Conservation (phyloP, 2,329 filamentous ascomycete genomes). For the Pyricularia grisea region DNA sequence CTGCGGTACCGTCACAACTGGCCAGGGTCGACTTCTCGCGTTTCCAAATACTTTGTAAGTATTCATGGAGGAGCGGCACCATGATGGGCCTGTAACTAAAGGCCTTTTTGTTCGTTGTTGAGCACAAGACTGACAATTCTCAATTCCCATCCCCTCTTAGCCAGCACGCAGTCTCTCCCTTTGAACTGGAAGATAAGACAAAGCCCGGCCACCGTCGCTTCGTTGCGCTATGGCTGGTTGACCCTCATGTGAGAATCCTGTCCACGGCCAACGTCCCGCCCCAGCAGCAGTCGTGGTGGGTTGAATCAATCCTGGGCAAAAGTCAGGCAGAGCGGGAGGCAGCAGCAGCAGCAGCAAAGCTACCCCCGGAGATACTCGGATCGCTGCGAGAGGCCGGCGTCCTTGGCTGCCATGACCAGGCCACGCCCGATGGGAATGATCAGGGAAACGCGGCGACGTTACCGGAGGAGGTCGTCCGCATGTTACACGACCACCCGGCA, state of each 20-base stretch:
- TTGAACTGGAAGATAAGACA: slow-evolving; percentile 36
- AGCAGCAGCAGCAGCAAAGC: neutral
- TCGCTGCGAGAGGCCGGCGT: neutral
- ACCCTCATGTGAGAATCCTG: slow-evolving; percentile 40
- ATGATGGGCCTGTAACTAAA: neutral
- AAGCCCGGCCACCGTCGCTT: slow-evolving; percentile 47
- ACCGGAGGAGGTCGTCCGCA: neutral
- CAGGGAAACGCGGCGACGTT: neutral
- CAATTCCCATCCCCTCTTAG: neutral
- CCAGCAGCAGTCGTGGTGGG: slow-evolving; percentile 26
- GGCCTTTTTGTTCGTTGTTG: neutral
- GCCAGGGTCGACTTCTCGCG: slow-evolving; percentile 31
- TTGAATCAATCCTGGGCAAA: slow-evolving; percentile 8
- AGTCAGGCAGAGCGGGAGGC: neutral
- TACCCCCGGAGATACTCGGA: neutral
- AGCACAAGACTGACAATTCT: neutral
- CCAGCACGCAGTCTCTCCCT: slow-evolving; percentile 41
- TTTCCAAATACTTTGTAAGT: slow-evolving; percentile 26
- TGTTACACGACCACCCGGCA: neutral
- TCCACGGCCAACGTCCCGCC: slow-evolving; percentile 31
- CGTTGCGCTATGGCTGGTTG: slow-evolving; percentile 48
- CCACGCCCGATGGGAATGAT: neutral
- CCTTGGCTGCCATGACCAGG: neutral
- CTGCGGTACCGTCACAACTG: slow-evolving; percentile 29
- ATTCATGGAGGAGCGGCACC: neutral